Percentiles rank a stretch among this genome's conserved stretches.
These are phyloP conservation scores for Echria macrotheca DNA, from an alignment of 495 filamentous ascomycete genomes.

Conservation along the genomic window DNA sequence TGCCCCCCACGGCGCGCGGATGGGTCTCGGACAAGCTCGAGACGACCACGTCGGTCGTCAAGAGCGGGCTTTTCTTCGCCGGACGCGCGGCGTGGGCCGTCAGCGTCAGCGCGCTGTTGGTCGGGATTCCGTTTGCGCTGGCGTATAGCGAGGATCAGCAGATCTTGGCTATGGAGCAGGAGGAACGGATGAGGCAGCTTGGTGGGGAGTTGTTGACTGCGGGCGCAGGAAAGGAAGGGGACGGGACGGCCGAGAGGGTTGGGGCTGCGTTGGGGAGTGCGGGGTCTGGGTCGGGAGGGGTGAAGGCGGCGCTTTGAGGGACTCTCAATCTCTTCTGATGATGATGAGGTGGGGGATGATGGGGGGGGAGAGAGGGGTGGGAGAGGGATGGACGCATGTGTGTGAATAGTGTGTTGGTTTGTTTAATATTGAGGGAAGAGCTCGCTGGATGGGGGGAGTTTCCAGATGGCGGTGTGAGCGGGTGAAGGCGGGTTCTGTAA, in stretches of 20 bases:
- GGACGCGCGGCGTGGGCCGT: constrained; percentile 86
- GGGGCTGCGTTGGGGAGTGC: constrained; percentile 29
- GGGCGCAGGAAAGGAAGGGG: constrained; percentile 14
- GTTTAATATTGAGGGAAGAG: too few relatives aligned
- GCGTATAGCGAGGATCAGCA: constrained; percentile 94
- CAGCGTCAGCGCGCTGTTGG: constrained; percentile 76
- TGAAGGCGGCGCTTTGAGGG: background rate
- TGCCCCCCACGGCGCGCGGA: constrained; percentile 77
- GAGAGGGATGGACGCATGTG: too few relatives aligned
- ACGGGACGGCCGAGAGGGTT: constrained; percentile 30
- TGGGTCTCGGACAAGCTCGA: constrained; percentile 55
- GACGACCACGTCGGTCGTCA: constrained; percentile 49
- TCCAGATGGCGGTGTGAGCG: too few relatives aligned
- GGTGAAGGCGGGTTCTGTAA: too few relatives aligned
- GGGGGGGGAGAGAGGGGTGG: too few relatives aligned
- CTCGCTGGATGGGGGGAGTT: too few relatives aligned
- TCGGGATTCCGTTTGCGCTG: constrained; percentile 89
- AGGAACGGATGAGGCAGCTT: constrained; percentile 85
- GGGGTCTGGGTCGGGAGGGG: too few relatives aligned
- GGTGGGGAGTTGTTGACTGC: constrained; percentile 46
- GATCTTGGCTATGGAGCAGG: constrained; percentile 91
- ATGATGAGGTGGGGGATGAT: too few relatives aligned
- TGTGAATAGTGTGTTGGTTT: too few relatives aligned
- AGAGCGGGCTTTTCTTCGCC: constrained; percentile 57
- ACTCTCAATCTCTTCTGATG: background rate